Conservation (phyloP, 768 basidiomycete species). For the Boletus rufocinnamomeus region DNA sequence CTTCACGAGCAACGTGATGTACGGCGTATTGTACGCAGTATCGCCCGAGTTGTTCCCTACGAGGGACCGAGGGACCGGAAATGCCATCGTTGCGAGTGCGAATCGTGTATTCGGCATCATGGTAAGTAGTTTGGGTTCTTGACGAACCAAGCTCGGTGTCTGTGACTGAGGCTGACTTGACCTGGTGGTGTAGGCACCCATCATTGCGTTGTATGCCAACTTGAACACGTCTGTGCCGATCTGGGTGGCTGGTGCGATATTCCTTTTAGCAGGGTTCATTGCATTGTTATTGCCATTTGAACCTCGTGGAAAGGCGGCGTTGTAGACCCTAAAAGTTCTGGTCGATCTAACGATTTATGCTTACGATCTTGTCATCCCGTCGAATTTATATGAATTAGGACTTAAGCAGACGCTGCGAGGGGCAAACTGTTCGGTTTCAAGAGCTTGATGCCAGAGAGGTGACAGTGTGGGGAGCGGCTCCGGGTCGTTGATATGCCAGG, state of each 20-base stretch:
- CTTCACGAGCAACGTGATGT: conserved; percentile 60
- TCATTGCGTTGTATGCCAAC: conserved; percentile 43
- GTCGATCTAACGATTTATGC: background rate
- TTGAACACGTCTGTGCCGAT: conserved; percentile 53
- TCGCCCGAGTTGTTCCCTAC: conserved; percentile 58
- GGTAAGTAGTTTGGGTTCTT: conserved; percentile 31
- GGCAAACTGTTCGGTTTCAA: background rate
- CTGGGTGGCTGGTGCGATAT: conserved; percentile 54
- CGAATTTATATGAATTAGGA: background rate
- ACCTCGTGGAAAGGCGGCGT: conserved; percentile 54
- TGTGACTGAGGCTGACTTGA: background rate
- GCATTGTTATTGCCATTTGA: conserved; percentile 57
- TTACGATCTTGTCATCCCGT: background rate
- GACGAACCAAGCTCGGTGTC: no score
- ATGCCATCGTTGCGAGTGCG: conserved; percentile 51
- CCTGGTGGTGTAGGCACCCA: conserved; percentile 40
- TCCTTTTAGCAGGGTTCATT: conserved; percentile 50
- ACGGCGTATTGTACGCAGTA: conserved; percentile 46
- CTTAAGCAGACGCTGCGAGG: background rate
- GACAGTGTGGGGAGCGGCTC: no score
- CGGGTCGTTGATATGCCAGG: no score
- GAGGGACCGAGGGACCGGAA: conserved; percentile 56
- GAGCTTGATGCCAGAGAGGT: background rate
- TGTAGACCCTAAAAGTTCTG: conserved; percentile 30
- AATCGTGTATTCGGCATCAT: conserved; percentile 64